Percentiles rank a stretch among this genome's conserved stretches.
Evolutionary conservation across 2,329 filamentous ascomycete species (phyloP).

Genomic region (Septoria petroselini): DNA sequence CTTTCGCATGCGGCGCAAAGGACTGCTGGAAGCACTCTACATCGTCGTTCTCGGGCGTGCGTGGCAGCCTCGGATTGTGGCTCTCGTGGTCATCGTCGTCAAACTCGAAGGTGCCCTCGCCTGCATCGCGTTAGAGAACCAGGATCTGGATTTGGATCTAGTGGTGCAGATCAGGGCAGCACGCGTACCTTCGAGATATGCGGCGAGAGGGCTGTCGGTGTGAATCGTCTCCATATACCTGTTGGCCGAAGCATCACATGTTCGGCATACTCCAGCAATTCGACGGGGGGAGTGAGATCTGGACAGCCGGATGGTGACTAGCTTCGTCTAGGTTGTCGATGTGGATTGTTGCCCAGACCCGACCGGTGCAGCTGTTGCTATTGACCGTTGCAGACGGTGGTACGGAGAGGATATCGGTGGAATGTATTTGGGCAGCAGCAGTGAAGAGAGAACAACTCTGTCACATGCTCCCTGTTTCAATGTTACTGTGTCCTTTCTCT

Average conservation of each 20-base stretch:
- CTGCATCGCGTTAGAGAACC: conserved; percentile 17
- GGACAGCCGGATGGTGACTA: too few relatives aligned
- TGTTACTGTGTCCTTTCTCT: too few relatives aligned
- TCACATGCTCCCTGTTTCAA: too few relatives aligned
- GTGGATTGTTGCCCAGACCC: too few relatives aligned
- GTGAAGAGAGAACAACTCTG: too few relatives aligned
- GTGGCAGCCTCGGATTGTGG: conserved; percentile 6
- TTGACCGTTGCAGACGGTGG: too few relatives aligned
- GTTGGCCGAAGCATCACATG: conserved; percentile 9
- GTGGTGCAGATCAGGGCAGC: neutral
- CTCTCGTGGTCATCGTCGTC: conserved; percentile 20
- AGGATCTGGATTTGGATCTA: neutral
- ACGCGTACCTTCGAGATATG: conserved; percentile 77
- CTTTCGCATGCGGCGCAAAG: conserved; percentile 36
- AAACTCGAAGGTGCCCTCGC: conserved; percentile 34
- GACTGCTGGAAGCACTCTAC: conserved; percentile 28
- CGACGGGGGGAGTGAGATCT: too few relatives aligned
- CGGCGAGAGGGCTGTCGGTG: conserved; percentile 80
- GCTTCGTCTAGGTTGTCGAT: too few relatives aligned
- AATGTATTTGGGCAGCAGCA: too few relatives aligned
- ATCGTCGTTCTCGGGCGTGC: conserved; percentile 9
- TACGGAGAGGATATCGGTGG: too few relatives aligned
- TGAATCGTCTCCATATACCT: conserved; percentile 78
- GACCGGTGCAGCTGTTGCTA: too few relatives aligned
- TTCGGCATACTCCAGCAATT: neutral